These are phyloP conservation scores for Discostella stelligera DNA, from an alignment of 352 stramenopile species.

Conservation along the genomic window DNA sequence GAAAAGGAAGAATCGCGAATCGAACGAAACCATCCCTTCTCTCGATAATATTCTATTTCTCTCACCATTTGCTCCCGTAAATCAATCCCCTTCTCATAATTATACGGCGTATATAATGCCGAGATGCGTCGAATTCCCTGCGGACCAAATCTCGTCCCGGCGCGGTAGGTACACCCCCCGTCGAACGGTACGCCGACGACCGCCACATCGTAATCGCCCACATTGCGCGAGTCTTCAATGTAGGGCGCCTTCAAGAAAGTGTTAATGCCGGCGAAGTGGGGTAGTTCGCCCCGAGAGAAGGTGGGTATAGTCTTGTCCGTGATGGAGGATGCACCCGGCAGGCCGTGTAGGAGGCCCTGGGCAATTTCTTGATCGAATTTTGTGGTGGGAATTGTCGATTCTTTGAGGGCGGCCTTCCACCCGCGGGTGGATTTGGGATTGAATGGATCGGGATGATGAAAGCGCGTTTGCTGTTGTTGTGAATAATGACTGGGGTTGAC, in stretches of 20 bases:
- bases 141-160: constrained; percentile 73
- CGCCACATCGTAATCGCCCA: constrained; percentile 68
- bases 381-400: constrained; percentile 69
- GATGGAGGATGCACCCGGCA: constrained; percentile 68
- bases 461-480: constrained; percentile 26
- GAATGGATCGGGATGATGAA: constrained; percentile 76
- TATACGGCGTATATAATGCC: constrained; percentile 79
- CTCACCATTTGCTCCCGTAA: constrained; percentile 77
- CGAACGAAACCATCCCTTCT: no score
- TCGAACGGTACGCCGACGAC: constrained; percentile 80
- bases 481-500: background rate
- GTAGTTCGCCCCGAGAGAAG: constrained; percentile 72
- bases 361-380: constrained; percentile 57
- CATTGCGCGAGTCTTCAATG: constrained; percentile 63
- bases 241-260: constrained; percentile 81
- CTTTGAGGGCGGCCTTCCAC: constrained; percentile 73
- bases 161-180: constrained; percentile 75
- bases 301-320: constrained; percentile 77
- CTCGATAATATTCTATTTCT: background rate
- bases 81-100: constrained; percentile 81
- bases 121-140: constrained; percentile 78
- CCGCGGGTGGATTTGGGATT: constrained; percentile 72
- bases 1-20: no score
- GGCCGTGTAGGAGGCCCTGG: constrained; percentile 51
- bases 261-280: constrained; percentile 81